A percentile compares a stretch with the other conserved stretches of the same genome.
Conservation (phyloP, 2,329 filamentous ascomycete species). For the Ceratocystis huliohia region DNA sequence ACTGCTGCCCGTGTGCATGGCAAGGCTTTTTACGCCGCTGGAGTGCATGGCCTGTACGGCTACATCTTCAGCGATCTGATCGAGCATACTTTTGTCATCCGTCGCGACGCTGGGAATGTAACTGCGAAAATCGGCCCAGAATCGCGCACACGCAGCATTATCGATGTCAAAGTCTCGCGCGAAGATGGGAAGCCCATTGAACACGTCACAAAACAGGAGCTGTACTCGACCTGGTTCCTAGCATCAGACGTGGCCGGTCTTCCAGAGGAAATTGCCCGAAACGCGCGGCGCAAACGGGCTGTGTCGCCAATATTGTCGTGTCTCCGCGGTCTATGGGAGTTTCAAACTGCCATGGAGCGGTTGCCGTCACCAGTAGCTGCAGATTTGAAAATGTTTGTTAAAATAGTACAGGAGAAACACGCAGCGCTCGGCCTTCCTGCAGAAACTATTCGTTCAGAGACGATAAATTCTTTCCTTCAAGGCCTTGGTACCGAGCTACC, state of each 20-base stretch:
- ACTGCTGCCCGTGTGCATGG: slow-evolving; percentile 64
- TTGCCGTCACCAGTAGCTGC: slow-evolving; percentile 28
- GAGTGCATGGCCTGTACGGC: slow-evolving; percentile 60
- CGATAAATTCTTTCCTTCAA: slow-evolving; percentile 73
- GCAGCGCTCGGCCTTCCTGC: slow-evolving; percentile 56
- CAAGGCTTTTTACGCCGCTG: slow-evolving; percentile 15
- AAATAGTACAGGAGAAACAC: slow-evolving; percentile 64
- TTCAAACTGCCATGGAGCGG: slow-evolving; percentile 44
- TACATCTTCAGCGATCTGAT: slow-evolving; percentile 93
- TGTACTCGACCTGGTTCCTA: slow-evolving; percentile 79
- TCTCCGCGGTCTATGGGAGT: slow-evolving; percentile 82
- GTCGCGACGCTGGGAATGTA: slow-evolving; percentile 70
- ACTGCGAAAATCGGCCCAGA: slow-evolving; percentile 50
- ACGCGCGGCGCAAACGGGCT: slow-evolving; percentile 50
- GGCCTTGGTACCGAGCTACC: slow-evolving; percentile 75
- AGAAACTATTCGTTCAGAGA: slow-evolving; percentile 54
- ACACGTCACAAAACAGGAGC: slow-evolving; percentile 79
- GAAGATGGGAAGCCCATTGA: slow-evolving; percentile 59
- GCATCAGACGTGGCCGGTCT: slow-evolving; percentile 58
- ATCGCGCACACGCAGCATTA: slow-evolving; percentile 62
- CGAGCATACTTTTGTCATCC: slow-evolving; percentile 76
- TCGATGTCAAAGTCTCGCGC: slow-evolving; percentile 57
- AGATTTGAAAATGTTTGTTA: slow-evolving; percentile 56
- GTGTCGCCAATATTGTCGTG: slow-evolving; percentile 80
- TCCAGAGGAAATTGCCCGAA: slow-evolving; percentile 52